Conservation (phyloP, 352 stramenopile genomes). For the Phytophthora constricta region DNA sequence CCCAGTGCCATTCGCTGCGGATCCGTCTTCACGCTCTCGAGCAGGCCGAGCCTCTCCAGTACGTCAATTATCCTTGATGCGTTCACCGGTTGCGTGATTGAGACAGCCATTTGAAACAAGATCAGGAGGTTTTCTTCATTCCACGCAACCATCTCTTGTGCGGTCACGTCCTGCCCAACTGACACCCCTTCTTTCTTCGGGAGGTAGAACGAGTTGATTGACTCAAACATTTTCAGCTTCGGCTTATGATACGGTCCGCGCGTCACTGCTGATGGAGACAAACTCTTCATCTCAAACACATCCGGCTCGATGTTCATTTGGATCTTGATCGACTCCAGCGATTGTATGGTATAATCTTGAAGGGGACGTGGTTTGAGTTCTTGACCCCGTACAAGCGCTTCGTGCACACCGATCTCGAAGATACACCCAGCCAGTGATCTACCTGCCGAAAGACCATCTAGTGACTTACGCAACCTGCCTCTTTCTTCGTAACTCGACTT, state of each 20-base stretch:
- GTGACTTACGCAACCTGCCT: not conserved
- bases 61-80: conserved; percentile 4
- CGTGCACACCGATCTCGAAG: not conserved
- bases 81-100: conserved; percentile 4
- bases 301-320: not conserved
- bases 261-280: not conserved
- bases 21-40: conserved; percentile 5
- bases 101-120: conserved; percentile 7
- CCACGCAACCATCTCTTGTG: not conserved
- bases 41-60: conserved; percentile 1
- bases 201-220: conserved; percentile 10
- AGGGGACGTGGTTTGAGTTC: not conserved
- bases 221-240: not conserved
- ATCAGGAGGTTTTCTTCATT: not conserved
- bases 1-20: conserved; percentile 1
- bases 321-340: not conserved
- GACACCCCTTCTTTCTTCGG: not conserved
- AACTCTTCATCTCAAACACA: not conserved
- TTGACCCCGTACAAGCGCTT: not conserved
- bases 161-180: not conserved
- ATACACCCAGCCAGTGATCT: not conserved
- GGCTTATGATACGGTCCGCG: conserved; percentile 2
- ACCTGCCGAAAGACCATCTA: not conserved
- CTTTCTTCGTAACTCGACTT: not conserved
- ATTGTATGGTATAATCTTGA: not conserved